Base-by-base conservation (phyloP, 768 basidiomycete genomes). In the Gautieria morchelliformis region DNA sequence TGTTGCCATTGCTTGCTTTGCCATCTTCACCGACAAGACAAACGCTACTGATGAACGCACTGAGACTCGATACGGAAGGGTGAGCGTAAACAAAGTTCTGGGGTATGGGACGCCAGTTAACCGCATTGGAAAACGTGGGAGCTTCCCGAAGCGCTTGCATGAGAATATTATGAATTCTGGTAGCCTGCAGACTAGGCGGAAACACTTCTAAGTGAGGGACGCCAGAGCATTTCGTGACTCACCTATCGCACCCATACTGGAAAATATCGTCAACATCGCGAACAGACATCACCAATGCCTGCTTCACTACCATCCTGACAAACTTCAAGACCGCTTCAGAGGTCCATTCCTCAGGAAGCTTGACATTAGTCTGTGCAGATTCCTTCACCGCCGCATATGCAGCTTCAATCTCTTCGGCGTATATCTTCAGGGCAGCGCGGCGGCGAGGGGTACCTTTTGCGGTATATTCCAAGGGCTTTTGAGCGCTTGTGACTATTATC, bases 61-160 rank as follows among this genome's bases (percentile, higher is more conserved):
- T 59, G 44, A 67, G 66, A 20, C 59, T 52, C 35, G 60, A 44
- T 41, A 75, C 69, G 7, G 70, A 71, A 4, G 70, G 73, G 55
- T 75, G 56, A 8, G 66, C 60, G 57, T 73, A 72, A 2, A 77
- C 69, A 47, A 75, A 66, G 44, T 69, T 71, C 12, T 63, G 59
- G 0, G 73, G 61, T 27, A 69, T 52, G 5, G 5, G 3, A 27
- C 27, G 27, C 27, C 27, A 27, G 35, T 17, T 11, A 49, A 19
- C 17, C 17, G 42, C 49, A 6, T 45, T 53, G 9, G 30, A 33
- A 19, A 22, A 5, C 15, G 10, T 46, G 12, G 42, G 5, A 2
- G 33, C 20, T 52, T 30, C 50, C 30, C 27, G 17, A 19, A 52
- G 33, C 8, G 60, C 57, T 22, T 44, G 19, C 22, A 58, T 17